phyloP scores from a whole-genome alignment of 192 early-diverging fungal species.

The Gonapodya prolifera region DNA sequence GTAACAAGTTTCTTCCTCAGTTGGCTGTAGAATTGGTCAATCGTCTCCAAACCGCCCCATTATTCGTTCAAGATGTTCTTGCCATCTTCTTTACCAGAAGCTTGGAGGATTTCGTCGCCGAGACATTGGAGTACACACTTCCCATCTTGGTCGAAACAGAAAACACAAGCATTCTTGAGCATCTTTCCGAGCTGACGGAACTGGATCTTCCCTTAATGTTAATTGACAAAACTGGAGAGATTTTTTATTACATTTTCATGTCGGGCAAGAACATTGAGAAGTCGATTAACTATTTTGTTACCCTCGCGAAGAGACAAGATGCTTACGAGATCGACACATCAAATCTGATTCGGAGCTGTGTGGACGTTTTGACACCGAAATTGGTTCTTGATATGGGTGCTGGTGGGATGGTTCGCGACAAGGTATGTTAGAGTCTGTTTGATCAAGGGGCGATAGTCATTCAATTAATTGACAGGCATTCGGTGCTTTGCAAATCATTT shows the following conservation, averaged over 20 bases:
- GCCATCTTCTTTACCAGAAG: background rate
- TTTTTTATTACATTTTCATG: background rate
- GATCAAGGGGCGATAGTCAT: too few species aligned
- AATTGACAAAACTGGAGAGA: background rate
- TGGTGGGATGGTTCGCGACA: background rate
- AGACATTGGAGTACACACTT: background rate
- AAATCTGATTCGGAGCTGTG: background rate
- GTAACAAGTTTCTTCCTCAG: background rate
- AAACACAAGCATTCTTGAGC: background rate
- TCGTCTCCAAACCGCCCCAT: background rate
- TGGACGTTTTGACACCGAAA: background rate
- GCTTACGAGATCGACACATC: background rate
- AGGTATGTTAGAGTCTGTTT: too few species aligned
- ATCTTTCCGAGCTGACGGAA: background rate
- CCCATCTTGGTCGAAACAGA: background rate
- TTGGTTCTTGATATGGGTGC: background rate
- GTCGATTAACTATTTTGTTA: background rate
- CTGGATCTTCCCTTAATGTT: background rate
- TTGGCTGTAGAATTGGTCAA: background rate
- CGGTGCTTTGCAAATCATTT: background rate
- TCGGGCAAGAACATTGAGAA: background rate
- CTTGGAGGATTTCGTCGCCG: background rate
- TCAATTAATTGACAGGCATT: background rate
- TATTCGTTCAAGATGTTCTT: background rate
- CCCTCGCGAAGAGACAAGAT: background rate